Conservation (phyloP, 2,329 filamentous ascomycete species). For the Colletotrichum ledebouriae region DNA sequence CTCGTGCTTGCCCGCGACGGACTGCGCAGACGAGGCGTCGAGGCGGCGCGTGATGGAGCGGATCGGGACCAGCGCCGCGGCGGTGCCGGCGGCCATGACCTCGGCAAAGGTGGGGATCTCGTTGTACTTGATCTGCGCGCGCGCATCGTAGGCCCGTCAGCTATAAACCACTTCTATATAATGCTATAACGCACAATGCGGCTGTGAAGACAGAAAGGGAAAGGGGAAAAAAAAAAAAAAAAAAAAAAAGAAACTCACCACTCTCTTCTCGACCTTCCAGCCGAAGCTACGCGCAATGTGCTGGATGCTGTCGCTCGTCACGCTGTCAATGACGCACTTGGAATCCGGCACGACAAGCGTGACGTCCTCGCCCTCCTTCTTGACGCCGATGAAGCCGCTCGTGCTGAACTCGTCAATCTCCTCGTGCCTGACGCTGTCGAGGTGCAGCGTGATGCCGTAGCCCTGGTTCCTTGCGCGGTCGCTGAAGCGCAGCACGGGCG, state of each 20-base stretch:
- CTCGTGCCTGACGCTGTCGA: slow-evolving; percentile 86
- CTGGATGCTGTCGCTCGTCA: slow-evolving; percentile 84
- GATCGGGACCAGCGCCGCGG: slow-evolving; percentile 91
- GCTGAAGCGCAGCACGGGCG: slow-evolving; percentile 89
- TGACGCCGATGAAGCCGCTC: slow-evolving; percentile 89
- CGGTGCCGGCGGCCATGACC: slow-evolving; percentile 92
- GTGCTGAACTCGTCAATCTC: slow-evolving; percentile 98
- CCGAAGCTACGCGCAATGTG: slow-evolving; percentile 83
- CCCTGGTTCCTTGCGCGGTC: slow-evolving; percentile 83
- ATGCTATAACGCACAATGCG: not conserved
- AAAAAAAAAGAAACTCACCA: slow-evolving; percentile 59
- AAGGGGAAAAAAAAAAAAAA: not conserved
- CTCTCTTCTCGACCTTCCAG: slow-evolving; percentile 84
- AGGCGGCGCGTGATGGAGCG: slow-evolving; percentile 83
- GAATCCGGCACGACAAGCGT: slow-evolving; percentile 91
- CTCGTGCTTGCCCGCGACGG: slow-evolving; percentile 54
- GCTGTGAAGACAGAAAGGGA: not conserved
- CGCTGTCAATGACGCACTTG: slow-evolving; percentile 86
- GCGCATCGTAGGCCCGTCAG: not conserved
- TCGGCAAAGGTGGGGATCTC: slow-evolving; percentile 72
- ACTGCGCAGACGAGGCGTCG: slow-evolving; percentile 54
- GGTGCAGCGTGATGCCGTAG: slow-evolving; percentile 93
- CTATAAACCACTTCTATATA: not conserved
- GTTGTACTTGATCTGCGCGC: slow-evolving; percentile 70
- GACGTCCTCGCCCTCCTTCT: slow-evolving; percentile 66